Base-by-base conservation (phyloP, 352 stramenopile species). In the Globisporangium cylindrosporum region DNA sequence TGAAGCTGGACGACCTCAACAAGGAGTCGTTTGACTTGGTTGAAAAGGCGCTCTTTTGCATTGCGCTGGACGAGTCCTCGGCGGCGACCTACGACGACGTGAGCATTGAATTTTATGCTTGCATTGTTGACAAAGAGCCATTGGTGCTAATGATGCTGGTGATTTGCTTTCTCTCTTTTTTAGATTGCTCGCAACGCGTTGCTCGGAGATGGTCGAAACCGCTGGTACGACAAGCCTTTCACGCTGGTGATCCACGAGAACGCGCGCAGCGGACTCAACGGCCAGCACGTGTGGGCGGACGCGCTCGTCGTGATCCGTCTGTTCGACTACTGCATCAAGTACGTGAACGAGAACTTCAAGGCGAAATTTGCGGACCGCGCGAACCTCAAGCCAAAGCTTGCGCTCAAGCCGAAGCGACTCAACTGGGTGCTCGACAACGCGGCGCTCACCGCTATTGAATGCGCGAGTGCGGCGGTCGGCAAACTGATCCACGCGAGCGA, bases 151-250 rank as follows among this genome's bases (percentile, higher is more conserved):
- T 32, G 22, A 34, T 41, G 14, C 3, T 41, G 51, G 15, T 7
- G 27, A 32, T 32, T 32, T 32, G 27, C 1, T 53, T 24, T 57
- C 58, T n/a, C 24, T 36, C 25, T 54, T 1, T 48, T 18, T 20
- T 71, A 84, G 72, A 94, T 94, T 34, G 88, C 88, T 12, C 88
- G 85, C 71, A 95, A 89, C 60, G 90, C 81, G 34, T 76, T 97
- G 60, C 82, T 95, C 3, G 90, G 89, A 43, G 88, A 97, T 55
- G 96, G 95, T 32, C 82, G 89, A 68, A 99, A 99, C 82, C 94
- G 97, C 68, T 99, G 94, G 92, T 99, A 98, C 76, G 97, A 99
- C 82, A 99, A 99, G 79, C 95, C 94, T 14, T 94, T 99, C 71
- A 97, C 98, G 74, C 71, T 99, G 34, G 91, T 99, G 67, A 96